A percentile compares a stretch with the other conserved stretches of the same genome.
phyloP scores from a whole-genome alignment of 306 rosid genomes.

The Lathyrus tuberosus region DNA sequence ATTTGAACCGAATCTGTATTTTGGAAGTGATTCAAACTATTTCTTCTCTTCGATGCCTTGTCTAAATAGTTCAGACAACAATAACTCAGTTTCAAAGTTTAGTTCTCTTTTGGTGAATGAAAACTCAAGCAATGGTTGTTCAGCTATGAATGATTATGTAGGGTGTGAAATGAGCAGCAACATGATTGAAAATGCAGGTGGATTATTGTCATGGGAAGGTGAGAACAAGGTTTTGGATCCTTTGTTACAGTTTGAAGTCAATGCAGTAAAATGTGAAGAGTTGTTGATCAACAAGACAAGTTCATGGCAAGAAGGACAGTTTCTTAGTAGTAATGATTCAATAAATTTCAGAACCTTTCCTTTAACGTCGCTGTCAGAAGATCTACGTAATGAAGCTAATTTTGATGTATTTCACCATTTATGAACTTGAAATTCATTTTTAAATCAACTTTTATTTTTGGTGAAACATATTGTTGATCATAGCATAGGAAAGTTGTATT shows the following conservation, averaged over 20 bases:
- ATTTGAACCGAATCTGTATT: conserved; percentile 38
- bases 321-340: conserved; percentile 48
- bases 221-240: conserved; percentile 63
- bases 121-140: conserved; percentile 64
- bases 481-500: too few relatives aligned
- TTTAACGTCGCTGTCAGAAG: conserved; percentile 73
- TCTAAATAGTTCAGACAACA: conserved; percentile 60
- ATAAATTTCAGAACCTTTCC: conserved; percentile 71
- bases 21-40: conserved; percentile 41
- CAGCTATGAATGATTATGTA: conserved; percentile 53
- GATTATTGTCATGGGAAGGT: conserved; percentile 43
- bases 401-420: conserved; percentile 74
- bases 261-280: conserved; percentile 65
- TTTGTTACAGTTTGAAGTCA: conserved; percentile 57
- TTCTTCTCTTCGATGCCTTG: conserved; percentile 68
- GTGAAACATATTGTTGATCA: not conserved
- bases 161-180: conserved; percentile 1
- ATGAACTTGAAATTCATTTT: conserved; percentile 41
- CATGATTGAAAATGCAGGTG: conserved; percentile 28
- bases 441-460: too few relatives aligned
- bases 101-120: conserved; percentile 58
- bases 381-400: conserved; percentile 58
- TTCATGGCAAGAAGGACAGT: conserved; percentile 52
- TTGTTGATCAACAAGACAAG: conserved; percentile 36
- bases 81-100: conserved; percentile 53